Conservation (phyloP, 2,329 filamentous ascomycete genomes). For the Lachnellula suecica region DNA sequence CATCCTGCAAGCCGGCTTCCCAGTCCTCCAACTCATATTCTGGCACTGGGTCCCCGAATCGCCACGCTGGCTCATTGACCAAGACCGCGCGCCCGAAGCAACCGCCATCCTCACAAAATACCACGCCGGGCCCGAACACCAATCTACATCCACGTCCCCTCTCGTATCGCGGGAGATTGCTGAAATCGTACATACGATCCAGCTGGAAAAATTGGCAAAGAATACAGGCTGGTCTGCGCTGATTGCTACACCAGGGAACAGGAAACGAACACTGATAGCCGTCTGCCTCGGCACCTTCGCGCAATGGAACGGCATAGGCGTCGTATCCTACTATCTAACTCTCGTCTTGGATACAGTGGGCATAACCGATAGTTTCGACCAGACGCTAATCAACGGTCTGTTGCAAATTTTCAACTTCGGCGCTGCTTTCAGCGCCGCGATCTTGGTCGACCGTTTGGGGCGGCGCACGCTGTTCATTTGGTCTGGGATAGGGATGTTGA, state of each 20-base stretch:
- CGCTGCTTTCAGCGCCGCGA: slow-evolving; percentile 34
- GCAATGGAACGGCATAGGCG: slow-evolving; percentile 14
- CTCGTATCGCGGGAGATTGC: not conserved
- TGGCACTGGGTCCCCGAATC: slow-evolving; percentile 33
- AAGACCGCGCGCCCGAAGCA: slow-evolving; percentile 33
- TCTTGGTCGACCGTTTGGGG: slow-evolving; percentile 39
- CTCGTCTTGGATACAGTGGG: slow-evolving; percentile 27
- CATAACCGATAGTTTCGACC: slow-evolving; percentile 15
- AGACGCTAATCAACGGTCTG: slow-evolving; percentile 31
- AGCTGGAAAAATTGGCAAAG: not conserved
- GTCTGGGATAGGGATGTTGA: slow-evolving; percentile 35
- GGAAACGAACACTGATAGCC: slow-evolving; percentile 9
- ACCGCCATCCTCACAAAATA: slow-evolving; percentile 40
- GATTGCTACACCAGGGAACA: slow-evolving; percentile 4
- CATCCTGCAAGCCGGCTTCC: slow-evolving; percentile 14
- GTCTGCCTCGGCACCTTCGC: slow-evolving; percentile 1
- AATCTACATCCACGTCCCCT: slow-evolving; percentile 39
- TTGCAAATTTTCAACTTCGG: slow-evolving; percentile 21
- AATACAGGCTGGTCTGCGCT: not conserved
- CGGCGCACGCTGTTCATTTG: slow-evolving; percentile 26
- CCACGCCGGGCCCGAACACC: slow-evolving; percentile 35
- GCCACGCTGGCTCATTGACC: slow-evolving; percentile 35
- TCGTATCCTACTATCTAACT: slow-evolving; percentile 37
- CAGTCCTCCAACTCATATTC: slow-evolving; percentile 1
- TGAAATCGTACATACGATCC: slow-evolving; percentile 13